Evolutionary conservation across 768 basidiomycete species (phyloP), one percentile per base, ranked within the genome.

Genomic region (Mycena alexandri): DNA sequence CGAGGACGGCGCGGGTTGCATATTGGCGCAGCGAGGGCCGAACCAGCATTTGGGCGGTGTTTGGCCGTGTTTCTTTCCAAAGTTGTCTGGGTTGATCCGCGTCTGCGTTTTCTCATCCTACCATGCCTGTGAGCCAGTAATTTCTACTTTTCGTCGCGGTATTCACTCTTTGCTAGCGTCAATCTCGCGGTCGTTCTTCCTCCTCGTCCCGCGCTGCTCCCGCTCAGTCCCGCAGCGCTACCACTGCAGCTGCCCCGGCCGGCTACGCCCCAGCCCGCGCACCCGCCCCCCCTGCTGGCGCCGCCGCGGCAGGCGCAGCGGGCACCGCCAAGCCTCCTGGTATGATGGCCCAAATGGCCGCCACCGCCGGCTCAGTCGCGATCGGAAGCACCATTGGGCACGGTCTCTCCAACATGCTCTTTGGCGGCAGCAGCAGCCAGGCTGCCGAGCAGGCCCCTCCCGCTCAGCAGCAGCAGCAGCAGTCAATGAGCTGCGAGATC

Each of bases 321-420:
- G 79, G 81, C 42, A 82, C 83, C 50, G 77, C 85, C 1, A 74
- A 83, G 66, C 82, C 86, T 68, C 93, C 94, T 1, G 93, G 94
- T 16, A 83, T 95, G 85, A 61, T 95, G 19, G 85, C 88, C 0
- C 91, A 93, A 74, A 95, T 95, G 93, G 94, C 94, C 60, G 92
- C 93, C 7, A 94, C 95, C 8, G 95, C 94, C 29, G 95, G 94
- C 68, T 93, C 93, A 63, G 94, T 96, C 55, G 95, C 94, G 7
- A 83, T 94, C 54, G 95, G 95, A 25, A 95, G 93, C 10, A 90
- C 90, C 62, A 87, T 97, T 69, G 95, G 94, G 50, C 95, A 97
- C 76, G 95, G 95, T n/a, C 75, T 97, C 70, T 94, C 93, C 46
- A 86, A 79, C 78, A 94, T 65, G 64, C 33, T 65, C 21, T 97